Evolutionary conservation across 2,329 filamentous ascomycete species (phyloP).

Genomic region (Madurella mycetomatis): DNA sequence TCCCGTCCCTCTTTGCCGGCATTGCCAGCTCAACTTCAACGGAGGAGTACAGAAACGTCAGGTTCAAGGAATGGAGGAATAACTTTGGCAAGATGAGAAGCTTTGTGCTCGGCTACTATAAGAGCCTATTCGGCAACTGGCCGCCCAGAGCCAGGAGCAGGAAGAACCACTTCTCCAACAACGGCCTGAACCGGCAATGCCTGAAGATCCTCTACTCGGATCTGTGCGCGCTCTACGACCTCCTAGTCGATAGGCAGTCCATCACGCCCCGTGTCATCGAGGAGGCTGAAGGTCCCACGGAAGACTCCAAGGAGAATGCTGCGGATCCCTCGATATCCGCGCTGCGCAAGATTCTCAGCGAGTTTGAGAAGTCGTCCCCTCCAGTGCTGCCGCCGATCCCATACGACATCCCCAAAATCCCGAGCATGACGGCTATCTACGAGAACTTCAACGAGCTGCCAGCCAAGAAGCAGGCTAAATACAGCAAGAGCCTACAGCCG

Average conservation of each 20-base stretch:
- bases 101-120: constrained; percentile 66
- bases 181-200: constrained; percentile 79
- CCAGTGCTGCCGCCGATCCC: constrained; percentile 89
- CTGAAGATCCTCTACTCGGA: constrained; percentile 80
- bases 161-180: constrained; percentile 84
- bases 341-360: constrained; percentile 72
- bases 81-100: constrained; percentile 71
- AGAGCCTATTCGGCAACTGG: constrained; percentile 63
- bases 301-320: constrained; percentile 32
- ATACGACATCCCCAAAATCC: constrained; percentile 78
- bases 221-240: constrained; percentile 80
- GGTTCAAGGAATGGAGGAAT: constrained; percentile 78
- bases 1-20: constrained; percentile 83
- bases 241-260: constrained; percentile 74
- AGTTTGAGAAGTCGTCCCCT: constrained; percentile 84
- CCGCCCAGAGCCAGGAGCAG: constrained; percentile 87
- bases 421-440: constrained; percentile 61
- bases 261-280: constrained; percentile 76
- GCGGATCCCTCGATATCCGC: constrained; percentile 62
- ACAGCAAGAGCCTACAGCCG: constrained; percentile 68
- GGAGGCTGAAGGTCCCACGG: constrained; percentile 53
- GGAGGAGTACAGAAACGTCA: constrained; percentile 69
- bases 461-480: constrained; percentile 69
- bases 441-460: constrained; percentile 61
- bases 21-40: constrained; percentile 78